A percentile compares a stretch with the other conserved stretches of the same genome.
These are phyloP conservation scores for Lactarius indigo DNA, from an alignment of 768 basidiomycete species.

Conservation along the genomic window DNA sequence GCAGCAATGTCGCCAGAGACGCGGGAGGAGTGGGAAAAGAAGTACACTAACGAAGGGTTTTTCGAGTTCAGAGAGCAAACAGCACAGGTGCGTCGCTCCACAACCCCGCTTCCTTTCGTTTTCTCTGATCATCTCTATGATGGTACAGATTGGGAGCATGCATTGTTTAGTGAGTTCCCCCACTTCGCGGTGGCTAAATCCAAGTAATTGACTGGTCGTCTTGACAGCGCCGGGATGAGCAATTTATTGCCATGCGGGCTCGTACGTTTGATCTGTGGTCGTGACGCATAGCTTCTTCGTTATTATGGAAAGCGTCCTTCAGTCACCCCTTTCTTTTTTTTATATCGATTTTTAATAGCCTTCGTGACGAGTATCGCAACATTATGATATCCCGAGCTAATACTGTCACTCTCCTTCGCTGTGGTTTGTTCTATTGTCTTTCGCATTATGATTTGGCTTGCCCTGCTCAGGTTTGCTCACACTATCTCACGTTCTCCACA, in stretches of 20 bases:
- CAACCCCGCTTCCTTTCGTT: neutral
- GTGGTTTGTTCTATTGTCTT: neutral
- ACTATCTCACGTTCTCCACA: neutral
- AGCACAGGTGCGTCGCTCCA: neutral
- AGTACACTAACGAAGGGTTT: neutral
- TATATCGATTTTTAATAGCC: neutral
- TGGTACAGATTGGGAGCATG: conserved; percentile 6
- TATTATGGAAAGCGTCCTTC: neutral
- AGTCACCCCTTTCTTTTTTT: neutral
- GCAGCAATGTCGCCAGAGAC: neutral
- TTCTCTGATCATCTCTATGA: neutral
- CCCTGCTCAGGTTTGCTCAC: neutral
- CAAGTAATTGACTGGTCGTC: neutral
- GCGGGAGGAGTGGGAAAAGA: neutral
- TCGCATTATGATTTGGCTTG: neutral
- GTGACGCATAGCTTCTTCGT: neutral
- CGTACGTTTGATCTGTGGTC: neutral
- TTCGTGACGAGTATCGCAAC: neutral
- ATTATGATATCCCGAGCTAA: neutral
- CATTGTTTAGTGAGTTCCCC: conserved; percentile 3
- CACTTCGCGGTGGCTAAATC: neutral
- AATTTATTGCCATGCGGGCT: neutral
- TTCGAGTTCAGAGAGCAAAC: conserved; percentile 10
- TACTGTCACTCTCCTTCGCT: neutral
- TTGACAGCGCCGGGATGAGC: conserved; percentile 1